Evolutionary conservation across 73 alveolate genomes (phyloP).

Genomic region (Paramecium bursaria): DNA sequence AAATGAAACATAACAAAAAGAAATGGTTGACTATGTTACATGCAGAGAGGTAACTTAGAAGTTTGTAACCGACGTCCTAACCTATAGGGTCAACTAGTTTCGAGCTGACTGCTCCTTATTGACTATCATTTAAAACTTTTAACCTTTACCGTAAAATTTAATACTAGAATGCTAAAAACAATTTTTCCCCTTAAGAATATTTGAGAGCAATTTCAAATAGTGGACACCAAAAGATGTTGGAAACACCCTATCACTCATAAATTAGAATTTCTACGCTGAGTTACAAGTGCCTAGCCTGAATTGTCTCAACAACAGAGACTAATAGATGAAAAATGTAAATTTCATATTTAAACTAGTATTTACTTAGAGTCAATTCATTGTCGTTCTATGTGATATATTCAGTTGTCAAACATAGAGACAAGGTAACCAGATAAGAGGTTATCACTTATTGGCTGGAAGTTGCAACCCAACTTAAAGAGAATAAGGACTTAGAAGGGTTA

Average conservation of each 20-base stretch:
- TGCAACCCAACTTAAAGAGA: background rate
- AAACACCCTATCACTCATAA: background rate
- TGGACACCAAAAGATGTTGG: constrained; percentile 38
- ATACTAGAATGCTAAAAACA: background rate
- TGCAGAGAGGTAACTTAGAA: background rate
- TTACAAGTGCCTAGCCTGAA: background rate
- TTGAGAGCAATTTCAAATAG: background rate
- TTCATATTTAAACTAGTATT: constrained; percentile 18
- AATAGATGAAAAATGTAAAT: background rate
- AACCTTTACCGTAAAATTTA: constrained; percentile 18
- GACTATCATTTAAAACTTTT: background rate
- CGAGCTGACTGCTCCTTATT: constrained; percentile 8
- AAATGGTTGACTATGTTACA: constrained; percentile 4
- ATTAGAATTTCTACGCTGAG: constrained; percentile 8
- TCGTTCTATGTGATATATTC: constrained; percentile 29
- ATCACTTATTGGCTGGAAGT: constrained; percentile 37
- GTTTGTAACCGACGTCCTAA: constrained; percentile 2
- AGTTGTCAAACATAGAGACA: constrained; percentile 1
- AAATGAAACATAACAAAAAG: constrained; percentile 29
- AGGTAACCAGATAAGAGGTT: constrained; percentile 13
- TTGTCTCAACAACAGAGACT: background rate
- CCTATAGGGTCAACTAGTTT: constrained; percentile 18
- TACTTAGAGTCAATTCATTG: constrained; percentile 34
- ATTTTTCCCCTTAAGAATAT: background rate
- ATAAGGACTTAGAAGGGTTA: constrained; percentile 38